Evolutionary conservation across 257 asterid species (phyloP).

Genomic region (Penstemon davidsonii): DNA sequence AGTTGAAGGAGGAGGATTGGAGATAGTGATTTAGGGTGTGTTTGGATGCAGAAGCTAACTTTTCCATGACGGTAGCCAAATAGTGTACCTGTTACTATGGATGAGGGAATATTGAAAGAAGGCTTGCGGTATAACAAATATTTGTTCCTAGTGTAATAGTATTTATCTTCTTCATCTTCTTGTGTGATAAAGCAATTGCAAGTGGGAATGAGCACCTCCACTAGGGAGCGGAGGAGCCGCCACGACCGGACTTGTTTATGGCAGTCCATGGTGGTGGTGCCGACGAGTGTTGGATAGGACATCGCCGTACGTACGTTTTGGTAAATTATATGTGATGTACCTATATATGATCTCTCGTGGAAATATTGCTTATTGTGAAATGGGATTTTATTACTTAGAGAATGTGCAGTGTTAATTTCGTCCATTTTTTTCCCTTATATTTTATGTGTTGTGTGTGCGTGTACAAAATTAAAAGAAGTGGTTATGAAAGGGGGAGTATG

Average conservation of each 20-base stretch:
- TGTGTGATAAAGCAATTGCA: conserved; percentile 53
- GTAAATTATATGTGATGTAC: not conserved
- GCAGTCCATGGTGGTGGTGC: conserved; percentile 56
- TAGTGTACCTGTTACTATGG: conserved; percentile 47
- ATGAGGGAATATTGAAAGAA: conserved; percentile 19
- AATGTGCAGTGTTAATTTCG: not conserved
- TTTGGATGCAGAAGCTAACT: conserved; percentile 59
- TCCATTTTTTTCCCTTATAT: not conserved
- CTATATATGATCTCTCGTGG: too few relatives aligned
- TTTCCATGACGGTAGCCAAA: conserved; percentile 55
- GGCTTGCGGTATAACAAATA: conserved; percentile 3
- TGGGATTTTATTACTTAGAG: too few relatives aligned
- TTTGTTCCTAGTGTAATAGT: conserved; percentile 1
- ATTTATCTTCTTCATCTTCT: conserved; percentile 24
- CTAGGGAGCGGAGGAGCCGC: conserved; percentile 62
- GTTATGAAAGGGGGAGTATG: not conserved
- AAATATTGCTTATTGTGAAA: too few relatives aligned
- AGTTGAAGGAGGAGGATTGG: conserved; percentile 60
- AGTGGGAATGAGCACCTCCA: conserved; percentile 55
- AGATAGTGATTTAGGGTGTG: conserved; percentile 41
- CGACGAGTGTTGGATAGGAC: conserved; percentile 17
- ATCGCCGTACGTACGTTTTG: not conserved
- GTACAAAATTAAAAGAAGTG: not conserved
- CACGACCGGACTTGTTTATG: conserved; percentile 68
- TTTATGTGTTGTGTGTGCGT: not conserved